Percentiles rank a stretch among this genome's conserved stretches.
Conservation (phyloP, 345 rosid genomes). For the Arabis alpina region DNA sequence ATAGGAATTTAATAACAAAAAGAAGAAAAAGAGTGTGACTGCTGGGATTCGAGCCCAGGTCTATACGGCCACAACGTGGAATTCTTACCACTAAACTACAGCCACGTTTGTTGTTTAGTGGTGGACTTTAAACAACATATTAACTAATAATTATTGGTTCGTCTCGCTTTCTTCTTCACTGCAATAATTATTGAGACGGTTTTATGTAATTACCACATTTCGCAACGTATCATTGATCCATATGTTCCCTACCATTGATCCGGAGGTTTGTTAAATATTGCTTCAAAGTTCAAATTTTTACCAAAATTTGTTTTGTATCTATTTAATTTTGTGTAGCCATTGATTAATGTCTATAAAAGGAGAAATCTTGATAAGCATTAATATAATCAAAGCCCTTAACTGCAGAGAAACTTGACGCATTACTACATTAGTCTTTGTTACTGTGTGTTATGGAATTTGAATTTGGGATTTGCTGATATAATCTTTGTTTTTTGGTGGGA, state of each 20-base stretch:
- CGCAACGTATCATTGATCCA: no score
- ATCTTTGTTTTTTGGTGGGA: neutral
- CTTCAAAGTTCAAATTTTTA: no score
- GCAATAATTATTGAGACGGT: no score
- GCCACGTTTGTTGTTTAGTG: slow-evolving; percentile 39
- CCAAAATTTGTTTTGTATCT: no score
- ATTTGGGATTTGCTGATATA: neutral
- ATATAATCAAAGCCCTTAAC: no score
- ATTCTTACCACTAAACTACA: slow-evolving; percentile 88
- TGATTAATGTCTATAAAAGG: no score
- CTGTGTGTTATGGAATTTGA: slow-evolving; percentile 2
- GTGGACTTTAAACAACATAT: no score
- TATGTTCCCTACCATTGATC: slow-evolving; percentile 56
- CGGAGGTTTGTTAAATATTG: slow-evolving; percentile 56
- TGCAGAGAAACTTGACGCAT: neutral
- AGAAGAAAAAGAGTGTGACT: slow-evolving; percentile 48
- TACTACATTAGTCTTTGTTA: slow-evolving; percentile 5
- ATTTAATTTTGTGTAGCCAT: no score
- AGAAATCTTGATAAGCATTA: no score
- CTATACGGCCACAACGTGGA: slow-evolving; percentile 89
- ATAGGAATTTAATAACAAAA: no score
- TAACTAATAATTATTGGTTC: neutral
- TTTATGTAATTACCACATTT: no score
- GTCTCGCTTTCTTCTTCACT: no score
- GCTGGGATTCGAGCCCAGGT: slow-evolving; percentile 94